phyloP scores from a whole-genome alignment of 176 grass and related monocot genomes.

The Aegilops tauschii region DNA sequence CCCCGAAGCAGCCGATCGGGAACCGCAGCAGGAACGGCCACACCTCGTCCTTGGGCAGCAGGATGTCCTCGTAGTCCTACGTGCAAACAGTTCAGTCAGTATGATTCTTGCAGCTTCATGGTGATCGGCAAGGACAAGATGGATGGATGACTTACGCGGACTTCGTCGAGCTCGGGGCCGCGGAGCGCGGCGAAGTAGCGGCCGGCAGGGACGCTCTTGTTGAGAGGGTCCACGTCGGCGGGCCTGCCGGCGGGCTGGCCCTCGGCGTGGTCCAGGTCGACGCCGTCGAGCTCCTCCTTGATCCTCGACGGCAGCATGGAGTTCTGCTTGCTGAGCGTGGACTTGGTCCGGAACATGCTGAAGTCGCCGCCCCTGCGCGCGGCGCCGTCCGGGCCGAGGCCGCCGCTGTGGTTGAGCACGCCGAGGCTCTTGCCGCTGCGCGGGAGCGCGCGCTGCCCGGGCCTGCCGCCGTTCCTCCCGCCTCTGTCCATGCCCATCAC shows the following conservation, averaged over 20 bases:
- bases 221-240: conserved; percentile 55
- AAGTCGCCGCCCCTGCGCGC: conserved; percentile 70
- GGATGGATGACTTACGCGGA: conserved; percentile 53
- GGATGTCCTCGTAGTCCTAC: conserved; percentile 89
- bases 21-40: conserved; percentile 98
- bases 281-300: conserved; percentile 49
- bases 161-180: conserved; percentile 96
- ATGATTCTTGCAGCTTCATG: neutral
- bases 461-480: conserved; percentile 28
- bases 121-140: too few relatives aligned
- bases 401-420: conserved; percentile 36
- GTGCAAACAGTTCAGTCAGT: neutral
- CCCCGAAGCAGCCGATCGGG: conserved; percentile 90
- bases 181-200: conserved; percentile 95
- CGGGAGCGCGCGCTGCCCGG: conserved; percentile 34
- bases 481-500: conserved; percentile 68
- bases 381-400: conserved; percentile 11
- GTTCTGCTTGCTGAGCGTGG: conserved; percentile 80
- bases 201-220: conserved; percentile 82
- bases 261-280: conserved; percentile 49
- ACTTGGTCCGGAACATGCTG: conserved; percentile 95
- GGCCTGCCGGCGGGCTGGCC: conserved; percentile 22
- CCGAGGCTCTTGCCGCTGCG: conserved; percentile 89
- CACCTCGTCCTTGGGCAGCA: conserved; percentile 86
- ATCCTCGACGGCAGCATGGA: conserved; percentile 61